A percentile compares a stretch with the other conserved stretches of the same genome.
Evolutionary conservation across 2,329 filamentous ascomycete genomes (phyloP).

Genomic region (Fusarium sp.): DNA sequence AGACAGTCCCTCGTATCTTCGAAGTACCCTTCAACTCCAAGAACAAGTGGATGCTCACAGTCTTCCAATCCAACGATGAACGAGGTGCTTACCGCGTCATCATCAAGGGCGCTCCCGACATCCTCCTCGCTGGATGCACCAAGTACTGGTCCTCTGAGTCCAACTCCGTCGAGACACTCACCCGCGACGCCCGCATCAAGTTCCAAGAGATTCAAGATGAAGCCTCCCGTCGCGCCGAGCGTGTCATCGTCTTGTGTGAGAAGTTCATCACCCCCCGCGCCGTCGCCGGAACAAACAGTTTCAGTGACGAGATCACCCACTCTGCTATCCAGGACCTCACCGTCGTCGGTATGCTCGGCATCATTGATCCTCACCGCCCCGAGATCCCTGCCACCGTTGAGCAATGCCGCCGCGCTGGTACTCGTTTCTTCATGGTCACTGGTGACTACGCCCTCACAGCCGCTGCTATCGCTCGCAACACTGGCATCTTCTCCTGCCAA

Average conservation of each 20-base stretch:
- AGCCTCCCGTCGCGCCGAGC: constrained; percentile 54
- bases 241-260: constrained; percentile 56
- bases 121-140: constrained; percentile 53
- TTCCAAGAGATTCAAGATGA: constrained; percentile 52
- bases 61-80: constrained; percentile 43
- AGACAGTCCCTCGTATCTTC: constrained; percentile 44
- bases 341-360: constrained; percentile 62
- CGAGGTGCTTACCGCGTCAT: constrained; percentile 53
- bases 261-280: constrained; percentile 45
- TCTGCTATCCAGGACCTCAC: constrained; percentile 55
- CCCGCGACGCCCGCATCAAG: constrained; percentile 44
- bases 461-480: constrained; percentile 72
- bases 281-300: constrained; percentile 54
- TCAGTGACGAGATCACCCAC: constrained; percentile 59
- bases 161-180: constrained; percentile 48
- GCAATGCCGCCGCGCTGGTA: constrained; percentile 56
- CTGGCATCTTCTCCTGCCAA: constrained; percentile 67
- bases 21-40: constrained; percentile 61
- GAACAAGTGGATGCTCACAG: constrained; percentile 61
- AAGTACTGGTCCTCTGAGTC: constrained; percentile 48
- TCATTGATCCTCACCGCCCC: constrained; percentile 57
- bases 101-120: constrained; percentile 65
- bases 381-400: constrained; percentile 54
- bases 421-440: constrained; percentile 60
- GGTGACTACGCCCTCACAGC: constrained; percentile 65